phyloP scores from a whole-genome alignment of 176 grass and related monocot genomes.

The Triticum aestivum region IWGSC_CS_RefSeq_v2.1 NC_057809.1:92856781-92857280 shows the following conservation, averaged over 20 bases:
- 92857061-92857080: slow-evolving; percentile 44
- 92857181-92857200: slow-evolving; percentile 54
- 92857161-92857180: slow-evolving; percentile 72
- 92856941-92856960: neutral
- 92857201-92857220: slow-evolving; percentile 18
- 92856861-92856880: neutral
- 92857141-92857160: slow-evolving; percentile 38
- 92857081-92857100: slow-evolving; percentile 37
- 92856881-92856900: neutral
- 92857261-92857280: slow-evolving; percentile 28
- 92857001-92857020: neutral
- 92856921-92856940: neutral
- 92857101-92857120: slow-evolving; percentile 39
- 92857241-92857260: neutral
- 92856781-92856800: neutral
- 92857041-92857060: slow-evolving; percentile 35
- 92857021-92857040: slow-evolving; percentile 2
- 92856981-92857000: neutral
- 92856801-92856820: neutral
- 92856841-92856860: neutral
- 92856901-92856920: slow-evolving; percentile 1
- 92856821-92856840: neutral
- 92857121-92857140: slow-evolving; percentile 40
- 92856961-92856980: slow-evolving; percentile 13
- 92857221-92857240: too few species aligned